phyloP scores from a whole-genome alignment of 2,329 filamentous ascomycete species.

The Blastomyces emzantsi region DNA sequence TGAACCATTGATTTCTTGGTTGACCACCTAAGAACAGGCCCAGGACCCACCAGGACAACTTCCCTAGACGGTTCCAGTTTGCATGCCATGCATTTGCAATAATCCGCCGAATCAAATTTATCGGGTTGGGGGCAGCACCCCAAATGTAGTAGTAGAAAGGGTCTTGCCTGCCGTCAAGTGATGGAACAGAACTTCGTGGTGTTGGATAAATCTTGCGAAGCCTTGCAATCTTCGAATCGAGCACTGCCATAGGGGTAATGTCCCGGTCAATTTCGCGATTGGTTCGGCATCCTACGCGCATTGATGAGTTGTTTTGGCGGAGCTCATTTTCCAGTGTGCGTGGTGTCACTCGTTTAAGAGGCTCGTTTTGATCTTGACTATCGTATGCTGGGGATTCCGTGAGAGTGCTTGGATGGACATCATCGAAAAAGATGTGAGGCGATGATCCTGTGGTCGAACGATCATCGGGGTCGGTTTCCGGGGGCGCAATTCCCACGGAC shows the following conservation, averaged over 20 bases:
- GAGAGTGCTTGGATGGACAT: not conserved
- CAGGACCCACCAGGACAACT: constrained; percentile 31
- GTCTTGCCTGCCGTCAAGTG: not conserved
- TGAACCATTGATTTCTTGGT: constrained; percentile 15
- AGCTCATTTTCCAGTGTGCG: not conserved
- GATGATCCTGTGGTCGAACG: not conserved
- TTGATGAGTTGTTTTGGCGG: not conserved
- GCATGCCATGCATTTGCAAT: constrained; percentile 28
- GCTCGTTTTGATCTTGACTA: not conserved
- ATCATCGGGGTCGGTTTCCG: not conserved
- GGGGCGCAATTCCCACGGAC: not conserved
- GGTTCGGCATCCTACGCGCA: not conserved
- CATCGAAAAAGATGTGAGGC: not conserved
- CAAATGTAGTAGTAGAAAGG: constrained; percentile 1
- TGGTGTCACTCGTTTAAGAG: not conserved
- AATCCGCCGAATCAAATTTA: constrained; percentile 23
- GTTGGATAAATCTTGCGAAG: not conserved
- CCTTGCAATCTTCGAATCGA: not conserved
- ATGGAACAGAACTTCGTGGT: not conserved
- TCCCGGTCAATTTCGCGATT: constrained; percentile 1
- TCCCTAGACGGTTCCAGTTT: constrained; percentile 25
- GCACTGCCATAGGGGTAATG: not conserved
- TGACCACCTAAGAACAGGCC: constrained; percentile 24
- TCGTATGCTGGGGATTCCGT: not conserved
- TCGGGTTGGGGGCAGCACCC: constrained; percentile 6